phyloP scores from a whole-genome alignment of 306 rosid species.

The Cicer judaicum region DNA sequence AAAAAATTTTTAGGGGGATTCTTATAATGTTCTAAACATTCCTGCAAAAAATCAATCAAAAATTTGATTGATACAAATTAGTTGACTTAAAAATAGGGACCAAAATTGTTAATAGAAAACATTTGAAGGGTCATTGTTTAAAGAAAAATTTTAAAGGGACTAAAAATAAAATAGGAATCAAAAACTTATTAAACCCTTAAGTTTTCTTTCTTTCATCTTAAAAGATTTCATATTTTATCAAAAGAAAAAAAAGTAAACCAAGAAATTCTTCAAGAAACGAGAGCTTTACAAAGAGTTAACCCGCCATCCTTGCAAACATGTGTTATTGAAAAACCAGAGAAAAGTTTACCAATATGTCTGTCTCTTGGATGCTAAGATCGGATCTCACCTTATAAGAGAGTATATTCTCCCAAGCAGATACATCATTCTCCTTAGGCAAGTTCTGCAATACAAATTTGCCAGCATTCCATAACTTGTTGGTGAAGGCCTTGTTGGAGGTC shows the following conservation, averaged over 20 bases:
- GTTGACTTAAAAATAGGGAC: too few relatives aligned
- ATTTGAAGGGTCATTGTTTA: too few relatives aligned
- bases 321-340: neutral
- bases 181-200: neutral
- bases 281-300: constrained; percentile 8
- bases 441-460: constrained; percentile 90
- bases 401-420: constrained; percentile 68
- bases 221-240: neutral
- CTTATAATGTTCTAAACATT: too few relatives aligned
- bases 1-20: too few relatives aligned
- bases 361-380: constrained; percentile 25
- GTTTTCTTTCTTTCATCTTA: neutral
- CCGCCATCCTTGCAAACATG: constrained; percentile 5
- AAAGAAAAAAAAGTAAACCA: neutral
- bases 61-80: too few relatives aligned
- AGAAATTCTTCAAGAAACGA: constrained; percentile 2
- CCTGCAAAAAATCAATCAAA: too few relatives aligned
- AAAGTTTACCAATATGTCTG: neutral
- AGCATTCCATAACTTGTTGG: constrained; percentile 97
- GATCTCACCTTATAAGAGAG: constrained; percentile 62
- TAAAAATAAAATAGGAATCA: too few relatives aligned
- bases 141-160: too few relatives aligned
- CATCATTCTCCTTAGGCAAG: constrained; percentile 69
- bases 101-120: too few relatives aligned
- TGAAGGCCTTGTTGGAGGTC: constrained; percentile 91